Percentiles rank a stretch among this genome's conserved stretches.
Conservation (phyloP, 2,329 filamentous ascomycete genomes). For the Cladorrhinum sp. region DNA sequence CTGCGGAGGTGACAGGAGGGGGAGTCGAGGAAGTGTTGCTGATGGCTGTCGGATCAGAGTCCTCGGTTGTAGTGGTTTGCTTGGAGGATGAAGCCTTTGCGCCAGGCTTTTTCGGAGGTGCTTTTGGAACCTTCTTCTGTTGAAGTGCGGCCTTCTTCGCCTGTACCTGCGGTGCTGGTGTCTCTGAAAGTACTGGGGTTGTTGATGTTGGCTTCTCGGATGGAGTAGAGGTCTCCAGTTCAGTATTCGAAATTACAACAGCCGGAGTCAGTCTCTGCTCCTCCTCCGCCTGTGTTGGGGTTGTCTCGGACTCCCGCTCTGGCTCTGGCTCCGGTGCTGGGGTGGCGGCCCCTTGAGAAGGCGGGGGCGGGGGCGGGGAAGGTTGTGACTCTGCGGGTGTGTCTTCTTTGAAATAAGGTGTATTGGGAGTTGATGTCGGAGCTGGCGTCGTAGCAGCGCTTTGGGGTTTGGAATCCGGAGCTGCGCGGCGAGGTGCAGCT, state of each 20-base stretch:
- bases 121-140: neutral
- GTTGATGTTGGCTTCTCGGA: neutral
- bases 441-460: constrained; percentile 1
- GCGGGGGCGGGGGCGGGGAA: neutral
- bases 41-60: neutral
- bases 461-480: neutral
- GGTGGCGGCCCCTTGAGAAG: neutral
- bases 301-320: neutral
- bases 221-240: neutral
- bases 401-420: neutral
- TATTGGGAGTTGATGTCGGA: neutral
- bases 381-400: neutral
- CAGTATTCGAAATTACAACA: neutral
- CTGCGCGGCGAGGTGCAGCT: constrained; percentile 14
- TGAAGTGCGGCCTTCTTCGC: neutral
- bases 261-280: neutral
- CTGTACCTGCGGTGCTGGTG: neutral
- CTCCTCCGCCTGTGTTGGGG: too few relatives aligned
- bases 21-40: neutral
- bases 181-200: neutral
- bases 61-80: neutral
- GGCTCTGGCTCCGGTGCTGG: neutral
- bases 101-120: neutral
- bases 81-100: neutral
- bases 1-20: neutral